A percentile compares a stretch with the other conserved stretches of the same genome.
Evolutionary conservation across 2,329 filamentous ascomycete species (phyloP).

Genomic region (Incumbomyces delicatus): DNA sequence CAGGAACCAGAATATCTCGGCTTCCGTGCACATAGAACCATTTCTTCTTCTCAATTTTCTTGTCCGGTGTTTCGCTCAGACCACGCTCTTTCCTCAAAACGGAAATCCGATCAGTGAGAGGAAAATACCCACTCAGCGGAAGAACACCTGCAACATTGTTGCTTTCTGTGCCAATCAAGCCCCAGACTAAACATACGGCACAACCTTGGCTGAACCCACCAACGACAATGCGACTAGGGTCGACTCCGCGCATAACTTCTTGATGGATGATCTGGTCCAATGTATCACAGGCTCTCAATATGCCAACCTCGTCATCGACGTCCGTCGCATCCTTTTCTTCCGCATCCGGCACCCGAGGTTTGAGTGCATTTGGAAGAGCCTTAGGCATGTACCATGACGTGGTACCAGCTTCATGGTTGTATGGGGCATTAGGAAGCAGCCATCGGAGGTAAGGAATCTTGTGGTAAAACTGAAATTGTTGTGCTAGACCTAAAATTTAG

Average conservation of each 20-base stretch:
- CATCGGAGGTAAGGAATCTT: slow-evolving; percentile 42
- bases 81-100: slow-evolving; percentile 29
- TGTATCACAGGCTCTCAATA: slow-evolving; percentile 31
- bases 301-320: slow-evolving; percentile 38
- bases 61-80: slow-evolving; percentile 11
- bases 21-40: slow-evolving; percentile 40
- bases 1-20: slow-evolving; percentile 40
- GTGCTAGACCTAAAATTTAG: slow-evolving; percentile 29
- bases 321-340: slow-evolving; percentile 32
- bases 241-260: slow-evolving; percentile 31
- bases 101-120: slow-evolving; percentile 31
- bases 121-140: slow-evolving; percentile 40
- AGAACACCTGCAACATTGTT: slow-evolving; percentile 30
- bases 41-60: slow-evolving; percentile 26
- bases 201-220: slow-evolving; percentile 42
- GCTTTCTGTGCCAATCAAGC: slow-evolving; percentile 28
- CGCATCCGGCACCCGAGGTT: slow-evolving; percentile 27
- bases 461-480: slow-evolving; percentile 38
- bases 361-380: slow-evolving; percentile 31
- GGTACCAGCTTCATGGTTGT: slow-evolving; percentile 35
- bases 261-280: slow-evolving; percentile 35
- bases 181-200: slow-evolving; percentile 35
- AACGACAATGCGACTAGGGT: slow-evolving; percentile 34
- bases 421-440: slow-evolving; percentile 42
- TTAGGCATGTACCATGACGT: slow-evolving; percentile 39